Evolutionary conservation across 768 basidiomycete genomes (phyloP).

Genomic region (Rhodotorula paludigena): DNA sequence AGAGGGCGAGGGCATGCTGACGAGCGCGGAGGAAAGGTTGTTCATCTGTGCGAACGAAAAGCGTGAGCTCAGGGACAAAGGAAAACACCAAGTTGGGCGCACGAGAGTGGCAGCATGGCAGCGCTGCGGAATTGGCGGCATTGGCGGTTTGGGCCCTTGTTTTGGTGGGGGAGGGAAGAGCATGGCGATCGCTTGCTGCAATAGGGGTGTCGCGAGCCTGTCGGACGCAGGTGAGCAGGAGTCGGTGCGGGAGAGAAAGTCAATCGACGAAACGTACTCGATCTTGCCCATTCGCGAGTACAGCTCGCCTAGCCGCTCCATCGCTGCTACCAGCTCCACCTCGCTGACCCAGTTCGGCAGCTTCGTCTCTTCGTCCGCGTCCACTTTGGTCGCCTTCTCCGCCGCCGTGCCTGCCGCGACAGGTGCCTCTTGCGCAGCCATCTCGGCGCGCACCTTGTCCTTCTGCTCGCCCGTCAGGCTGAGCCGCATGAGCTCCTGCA

Average conservation of each 20-base stretch:
- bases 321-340: slow-evolving; percentile 30
- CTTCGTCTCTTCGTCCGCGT: background rate
- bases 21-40: slow-evolving; percentile 37
- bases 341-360: slow-evolving; percentile 25
- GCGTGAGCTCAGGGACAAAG: background rate
- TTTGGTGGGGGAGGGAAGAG: slow-evolving; percentile 34
- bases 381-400: background rate
- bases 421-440: background rate
- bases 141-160: background rate
- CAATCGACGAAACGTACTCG: slow-evolving; percentile 14
- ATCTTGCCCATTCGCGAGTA: slow-evolving; percentile 29
- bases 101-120: slow-evolving; percentile 40
- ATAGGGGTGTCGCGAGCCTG: slow-evolving; percentile 33
- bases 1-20: slow-evolving; percentile 22
- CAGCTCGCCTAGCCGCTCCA: slow-evolving; percentile 36
- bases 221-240: background rate
- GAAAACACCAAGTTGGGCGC: background rate
- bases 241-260: background rate
- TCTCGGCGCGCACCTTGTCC: background rate
- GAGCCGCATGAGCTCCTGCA: slow-evolving; percentile 33
- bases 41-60: slow-evolving; percentile 28
- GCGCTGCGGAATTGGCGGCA: slow-evolving; percentile 21
- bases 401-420: background rate
- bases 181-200: slow-evolving; percentile 34
- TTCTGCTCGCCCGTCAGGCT: slow-evolving; percentile 26